These are phyloP conservation scores for Ulmus americana DNA, from an alignment of 331 rosid species.

Conservation along the genomic window DNA sequence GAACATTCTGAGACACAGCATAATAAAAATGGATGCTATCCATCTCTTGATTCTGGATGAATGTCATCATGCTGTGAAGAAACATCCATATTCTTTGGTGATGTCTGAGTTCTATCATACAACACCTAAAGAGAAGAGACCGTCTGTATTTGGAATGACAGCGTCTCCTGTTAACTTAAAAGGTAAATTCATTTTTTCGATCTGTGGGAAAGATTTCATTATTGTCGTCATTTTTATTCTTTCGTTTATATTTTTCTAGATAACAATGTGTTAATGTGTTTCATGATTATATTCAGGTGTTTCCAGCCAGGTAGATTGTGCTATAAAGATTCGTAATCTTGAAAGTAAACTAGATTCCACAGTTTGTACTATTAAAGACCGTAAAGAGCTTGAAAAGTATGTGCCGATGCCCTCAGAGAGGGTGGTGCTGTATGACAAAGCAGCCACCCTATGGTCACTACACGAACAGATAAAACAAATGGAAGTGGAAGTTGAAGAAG, in stretches of 20 bases:
- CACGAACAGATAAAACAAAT: conserved; percentile 94
- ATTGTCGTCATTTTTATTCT: background rate
- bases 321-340: conserved; percentile 94
- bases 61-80: conserved; percentile 98
- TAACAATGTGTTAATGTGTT: conserved; percentile 11
- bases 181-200: conserved; percentile 42
- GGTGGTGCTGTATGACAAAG: conserved; percentile 92
- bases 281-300: conserved; percentile 64
- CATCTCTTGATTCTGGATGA: conserved; percentile 86
- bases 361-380: conserved; percentile 93
- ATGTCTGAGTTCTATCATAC: conserved; percentile 99
- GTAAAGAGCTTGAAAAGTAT: conserved; percentile 94
- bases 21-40: conserved; percentile 85
- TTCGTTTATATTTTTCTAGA: background rate
- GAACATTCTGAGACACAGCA: conserved; percentile 97
- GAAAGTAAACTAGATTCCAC: conserved; percentile 95
- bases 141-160: conserved; percentile 94
- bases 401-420: conserved; percentile 95
- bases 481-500: conserved; percentile 95
- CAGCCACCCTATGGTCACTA: conserved; percentile 80
- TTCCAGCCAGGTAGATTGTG: conserved; percentile 94
- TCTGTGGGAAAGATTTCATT: conserved; percentile 9
- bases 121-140: conserved; percentile 79
- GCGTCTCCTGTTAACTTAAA: conserved; percentile 97
- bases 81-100: conserved; percentile 94